A percentile compares a stretch with the other conserved stretches of the same genome.
These are phyloP conservation scores for Meredithiella fracta DNA, from an alignment of 2,329 filamentous ascomycete species.

Conservation along the genomic window DNA sequence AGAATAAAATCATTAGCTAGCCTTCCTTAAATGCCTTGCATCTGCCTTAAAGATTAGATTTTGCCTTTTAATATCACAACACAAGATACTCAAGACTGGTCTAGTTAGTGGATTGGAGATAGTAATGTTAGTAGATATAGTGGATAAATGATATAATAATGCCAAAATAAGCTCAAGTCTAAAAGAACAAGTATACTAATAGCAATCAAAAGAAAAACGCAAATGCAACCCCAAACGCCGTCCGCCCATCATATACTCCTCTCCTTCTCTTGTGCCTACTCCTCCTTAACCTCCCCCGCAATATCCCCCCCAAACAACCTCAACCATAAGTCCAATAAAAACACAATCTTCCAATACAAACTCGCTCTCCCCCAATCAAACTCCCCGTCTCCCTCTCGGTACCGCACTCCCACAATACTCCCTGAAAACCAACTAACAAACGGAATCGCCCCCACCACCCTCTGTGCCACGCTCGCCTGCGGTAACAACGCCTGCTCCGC, in stretches of 20 bases:
- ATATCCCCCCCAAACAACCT: constrained; percentile 43
- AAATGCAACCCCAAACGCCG: neutral
- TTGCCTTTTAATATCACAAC: too few relatives aligned
- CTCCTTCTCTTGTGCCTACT: constrained; percentile 22
- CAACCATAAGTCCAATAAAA: constrained; percentile 43
- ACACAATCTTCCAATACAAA: constrained; percentile 51
- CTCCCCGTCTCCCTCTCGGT: constrained; percentile 54
- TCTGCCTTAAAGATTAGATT: too few relatives aligned
- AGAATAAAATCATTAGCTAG: too few relatives aligned
- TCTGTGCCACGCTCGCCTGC: constrained; percentile 47
- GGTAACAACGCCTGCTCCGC: constrained; percentile 56
- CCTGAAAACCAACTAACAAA: constrained; percentile 56
- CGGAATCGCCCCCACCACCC: constrained; percentile 47
- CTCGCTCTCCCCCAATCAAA: constrained; percentile 61
- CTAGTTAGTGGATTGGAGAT: too few relatives aligned
- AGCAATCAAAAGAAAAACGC: neutral
- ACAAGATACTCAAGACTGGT: too few relatives aligned
- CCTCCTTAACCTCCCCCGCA: constrained; percentile 40
- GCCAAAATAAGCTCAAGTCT: neutral
- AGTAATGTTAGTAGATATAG: too few relatives aligned
- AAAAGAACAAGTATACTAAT: neutral
- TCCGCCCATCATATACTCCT: too few relatives aligned
- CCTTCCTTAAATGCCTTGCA: too few relatives aligned
- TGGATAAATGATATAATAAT: neutral
- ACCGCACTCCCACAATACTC: constrained; percentile 58